Conservation (phyloP, 2,329 filamentous ascomycete species). For the Neoascochyta sp. region DNA sequence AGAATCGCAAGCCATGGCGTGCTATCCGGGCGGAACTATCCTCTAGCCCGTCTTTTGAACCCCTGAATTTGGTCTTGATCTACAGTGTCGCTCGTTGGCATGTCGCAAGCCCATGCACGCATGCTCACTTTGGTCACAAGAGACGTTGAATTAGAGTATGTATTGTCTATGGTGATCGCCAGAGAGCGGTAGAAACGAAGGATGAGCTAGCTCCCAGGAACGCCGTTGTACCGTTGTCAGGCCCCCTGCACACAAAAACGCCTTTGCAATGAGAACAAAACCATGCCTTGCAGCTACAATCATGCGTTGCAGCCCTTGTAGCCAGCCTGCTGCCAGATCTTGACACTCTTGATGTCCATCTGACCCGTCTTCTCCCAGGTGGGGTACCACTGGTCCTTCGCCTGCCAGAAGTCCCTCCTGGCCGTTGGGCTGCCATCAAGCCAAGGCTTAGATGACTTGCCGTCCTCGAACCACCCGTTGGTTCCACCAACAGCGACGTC, state of each 20-base stretch:
- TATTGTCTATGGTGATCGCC: too few relatives aligned
- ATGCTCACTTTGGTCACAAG: too few relatives aligned
- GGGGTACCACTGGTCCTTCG: constrained; percentile 61
- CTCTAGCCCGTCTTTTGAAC: too few relatives aligned
- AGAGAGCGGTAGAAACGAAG: too few relatives aligned
- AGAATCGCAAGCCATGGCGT: too few relatives aligned
- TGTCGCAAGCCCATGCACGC: too few relatives aligned
- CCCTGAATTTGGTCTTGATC: too few relatives aligned
- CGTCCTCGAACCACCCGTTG: constrained; percentile 81
- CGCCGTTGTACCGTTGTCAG: constrained; percentile 10
- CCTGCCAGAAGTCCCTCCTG: constrained; percentile 72
- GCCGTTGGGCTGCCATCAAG: constrained; percentile 64
- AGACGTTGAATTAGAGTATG: too few relatives aligned
- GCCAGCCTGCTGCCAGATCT: constrained; percentile 51
- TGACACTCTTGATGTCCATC: constrained; percentile 66
- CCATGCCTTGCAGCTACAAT: neutral
- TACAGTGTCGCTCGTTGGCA: too few relatives aligned
- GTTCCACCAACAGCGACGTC: constrained; percentile 73
- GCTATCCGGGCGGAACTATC: too few relatives aligned
- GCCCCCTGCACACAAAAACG: constrained; percentile 10
- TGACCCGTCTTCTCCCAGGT: constrained; percentile 64
- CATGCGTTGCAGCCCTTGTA: constrained; percentile 44
- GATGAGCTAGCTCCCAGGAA: too few relatives aligned
- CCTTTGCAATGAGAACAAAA: constrained; percentile 3
- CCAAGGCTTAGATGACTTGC: constrained; percentile 72